These are phyloP conservation scores for Falciphora oryzae DNA, from an alignment of 2,329 filamentous ascomycete species.

Conservation along the genomic window DNA sequence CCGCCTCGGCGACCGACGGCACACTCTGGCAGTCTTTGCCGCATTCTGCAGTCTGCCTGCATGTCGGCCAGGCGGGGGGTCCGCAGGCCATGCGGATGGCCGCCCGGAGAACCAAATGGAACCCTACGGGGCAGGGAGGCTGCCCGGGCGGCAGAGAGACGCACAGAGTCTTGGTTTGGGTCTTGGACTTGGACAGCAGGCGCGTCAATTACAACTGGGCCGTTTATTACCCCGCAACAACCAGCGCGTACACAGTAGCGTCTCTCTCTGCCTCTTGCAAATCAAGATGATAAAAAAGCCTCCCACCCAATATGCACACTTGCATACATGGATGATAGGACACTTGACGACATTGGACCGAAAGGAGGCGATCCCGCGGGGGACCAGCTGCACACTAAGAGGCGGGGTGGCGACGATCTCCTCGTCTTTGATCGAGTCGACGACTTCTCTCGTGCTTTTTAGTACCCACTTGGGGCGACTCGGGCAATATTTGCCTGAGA, in stretches of 20 bases:
- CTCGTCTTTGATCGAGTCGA: neutral
- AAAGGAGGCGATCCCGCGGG: neutral
- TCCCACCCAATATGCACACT: neutral
- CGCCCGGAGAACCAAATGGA: neutral
- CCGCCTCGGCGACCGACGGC: neutral
- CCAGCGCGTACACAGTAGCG: too few relatives aligned
- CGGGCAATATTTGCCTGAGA: neutral
- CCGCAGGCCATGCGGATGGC: neutral
- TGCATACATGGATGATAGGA: neutral
- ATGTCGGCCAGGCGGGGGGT: neutral
- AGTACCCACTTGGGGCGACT: neutral
- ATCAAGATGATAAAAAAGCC: neutral
- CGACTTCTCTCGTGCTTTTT: neutral
- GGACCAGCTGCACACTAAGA: neutral
- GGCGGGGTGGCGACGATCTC: neutral
- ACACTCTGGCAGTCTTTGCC: too few relatives aligned
- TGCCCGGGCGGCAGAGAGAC: too few relatives aligned
- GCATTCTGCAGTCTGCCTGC: neutral
- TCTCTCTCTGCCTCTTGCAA: neutral
- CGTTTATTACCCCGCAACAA: neutral
- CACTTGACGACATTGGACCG: neutral
- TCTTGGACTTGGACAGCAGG: neutral
- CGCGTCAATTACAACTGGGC: too few relatives aligned
- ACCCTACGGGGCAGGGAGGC: neutral
- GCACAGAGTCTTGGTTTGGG: too few relatives aligned